Percentiles rank a stretch among this genome's conserved stretches.
phyloP scores from a whole-genome alignment of 768 basidiomycete genomes.

The Multifurca ochricompacta region DNA sequence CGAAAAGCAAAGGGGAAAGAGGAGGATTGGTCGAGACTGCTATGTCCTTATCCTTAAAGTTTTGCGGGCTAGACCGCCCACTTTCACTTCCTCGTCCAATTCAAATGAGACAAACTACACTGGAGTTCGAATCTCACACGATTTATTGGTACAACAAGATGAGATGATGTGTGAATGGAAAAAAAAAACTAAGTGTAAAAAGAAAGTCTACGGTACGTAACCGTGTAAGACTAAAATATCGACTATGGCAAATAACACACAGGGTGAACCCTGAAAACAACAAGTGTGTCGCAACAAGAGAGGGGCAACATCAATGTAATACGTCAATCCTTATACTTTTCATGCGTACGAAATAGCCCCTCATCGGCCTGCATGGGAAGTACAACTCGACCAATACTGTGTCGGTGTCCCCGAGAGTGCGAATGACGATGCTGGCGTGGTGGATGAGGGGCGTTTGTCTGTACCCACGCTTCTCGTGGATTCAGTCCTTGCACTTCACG shows the following conservation, averaged over 20 bases:
- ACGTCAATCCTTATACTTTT: constrained; percentile 19
- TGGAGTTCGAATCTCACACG: neutral
- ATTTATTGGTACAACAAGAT: constrained; percentile 19
- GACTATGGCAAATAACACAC: neutral
- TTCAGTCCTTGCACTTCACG: constrained; percentile 43
- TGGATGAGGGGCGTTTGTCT: constrained; percentile 20
- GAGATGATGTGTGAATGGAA: no score
- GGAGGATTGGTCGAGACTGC: no score
- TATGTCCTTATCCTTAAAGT: no score
- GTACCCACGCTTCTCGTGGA: constrained; percentile 62
- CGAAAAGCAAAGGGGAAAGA: neutral
- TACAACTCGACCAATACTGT: constrained; percentile 21
- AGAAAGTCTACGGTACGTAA: neutral
- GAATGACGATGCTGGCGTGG: constrained; percentile 25
- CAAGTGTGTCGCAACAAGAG: neutral
- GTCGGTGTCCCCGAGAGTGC: constrained; percentile 20
- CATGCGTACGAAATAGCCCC: constrained; percentile 33
- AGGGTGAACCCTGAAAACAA: neutral
- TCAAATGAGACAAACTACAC: no score
- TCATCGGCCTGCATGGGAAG: constrained; percentile 41
- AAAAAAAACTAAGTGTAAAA: neutral
- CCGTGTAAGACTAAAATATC: neutral
- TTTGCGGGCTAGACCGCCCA: constrained; percentile 9
- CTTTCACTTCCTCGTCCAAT: neutral
- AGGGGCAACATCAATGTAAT: neutral